Conservation (phyloP, 129 eudicot species). For the Artemisia annua region DNA sequence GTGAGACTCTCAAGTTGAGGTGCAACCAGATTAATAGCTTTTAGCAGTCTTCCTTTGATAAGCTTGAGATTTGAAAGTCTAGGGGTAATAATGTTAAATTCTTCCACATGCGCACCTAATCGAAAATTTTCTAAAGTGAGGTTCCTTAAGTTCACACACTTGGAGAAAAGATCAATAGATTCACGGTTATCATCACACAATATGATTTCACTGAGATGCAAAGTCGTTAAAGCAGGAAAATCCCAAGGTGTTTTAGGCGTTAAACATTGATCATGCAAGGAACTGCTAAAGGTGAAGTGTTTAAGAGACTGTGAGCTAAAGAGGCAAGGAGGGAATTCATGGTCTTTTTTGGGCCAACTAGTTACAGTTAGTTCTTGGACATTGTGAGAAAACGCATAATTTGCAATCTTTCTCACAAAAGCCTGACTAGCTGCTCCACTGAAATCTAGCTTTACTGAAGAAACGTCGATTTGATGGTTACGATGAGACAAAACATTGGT, state of each 20-base stretch:
- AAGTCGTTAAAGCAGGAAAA: conserved; percentile 18
- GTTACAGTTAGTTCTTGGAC: conserved; percentile 12
- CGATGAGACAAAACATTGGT: conserved; percentile 16
- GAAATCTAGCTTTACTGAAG: conserved; percentile 11
- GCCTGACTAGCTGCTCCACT: neutral
- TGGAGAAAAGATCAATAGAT: conserved; percentile 18
- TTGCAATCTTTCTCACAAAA: conserved; percentile 14
- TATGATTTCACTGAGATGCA: conserved; percentile 2
- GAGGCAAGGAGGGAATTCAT: conserved; percentile 4
- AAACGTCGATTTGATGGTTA: conserved; percentile 3
- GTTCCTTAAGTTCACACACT: conserved; percentile 18
- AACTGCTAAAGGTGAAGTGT: neutral
- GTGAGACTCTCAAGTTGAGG: conserved; percentile 25
- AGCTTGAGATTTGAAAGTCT: conserved; percentile 10
- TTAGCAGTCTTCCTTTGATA: neutral
- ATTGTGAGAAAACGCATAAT: conserved; percentile 29
- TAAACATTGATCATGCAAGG: neutral
- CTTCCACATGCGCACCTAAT: neutral
- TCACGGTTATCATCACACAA: conserved; percentile 1
- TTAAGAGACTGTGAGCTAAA: conserved; percentile 26
- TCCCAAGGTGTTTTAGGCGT: conserved; percentile 24
- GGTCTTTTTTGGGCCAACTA: neutral
- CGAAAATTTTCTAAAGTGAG: conserved; percentile 2
- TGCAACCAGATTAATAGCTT: conserved; percentile 15
- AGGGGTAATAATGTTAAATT: conserved; percentile 22